Base-by-base conservation (phyloP, 192 early-diverging fungal genomes). In the Kickxella alabastrina region DNA sequence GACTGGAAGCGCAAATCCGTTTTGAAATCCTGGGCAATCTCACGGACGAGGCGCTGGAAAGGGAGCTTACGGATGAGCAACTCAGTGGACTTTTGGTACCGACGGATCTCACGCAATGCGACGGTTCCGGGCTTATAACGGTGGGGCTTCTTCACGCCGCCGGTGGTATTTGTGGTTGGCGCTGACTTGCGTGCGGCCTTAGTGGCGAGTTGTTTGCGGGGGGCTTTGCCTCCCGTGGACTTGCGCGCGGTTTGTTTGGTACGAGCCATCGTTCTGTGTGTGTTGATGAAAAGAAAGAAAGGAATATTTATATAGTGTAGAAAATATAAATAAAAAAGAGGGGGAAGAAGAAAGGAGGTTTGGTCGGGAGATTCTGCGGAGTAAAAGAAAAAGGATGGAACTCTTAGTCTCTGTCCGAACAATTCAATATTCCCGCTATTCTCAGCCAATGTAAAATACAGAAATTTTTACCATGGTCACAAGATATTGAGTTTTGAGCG, bases 1-100 rank as follows among this genome's bases (percentile, higher is more conserved):
- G 90, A 92, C 85, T 97, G 95, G 90, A 97, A 97, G 59, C 95
- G 92, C 39, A 99, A 81, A 68, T 97, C 95, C 31, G 97, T 97
- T 85, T 99, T 97, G 81, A 95, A 97, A 78, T 98, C 94, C 81
- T 98, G 96, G 48, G 94, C 93, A 59, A 99, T 99, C 81, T 99
- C 96, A 76, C 94, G 88, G 21, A 99, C 94, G 38, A 99, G 85
- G 64, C 91, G 87, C 82, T 91, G 90, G 88, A 93, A 94, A 43
- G 89, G 93, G 43, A 88, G 79, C 80, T 94, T 90, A 78, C 91
- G 87, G 75, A 93, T 92, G 54, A 92, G 82, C 44, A 94, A 82
- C 79, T 96, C 91, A 46, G 93, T 94, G 48, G 92, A 90, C 81
- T 98, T 98, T 79, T 97, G 89, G 77, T 92, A 92, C 38, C 90